phyloP scores from a whole-genome alignment of 345 rosid genomes.

The Eucalyptus sp. region DNA sequence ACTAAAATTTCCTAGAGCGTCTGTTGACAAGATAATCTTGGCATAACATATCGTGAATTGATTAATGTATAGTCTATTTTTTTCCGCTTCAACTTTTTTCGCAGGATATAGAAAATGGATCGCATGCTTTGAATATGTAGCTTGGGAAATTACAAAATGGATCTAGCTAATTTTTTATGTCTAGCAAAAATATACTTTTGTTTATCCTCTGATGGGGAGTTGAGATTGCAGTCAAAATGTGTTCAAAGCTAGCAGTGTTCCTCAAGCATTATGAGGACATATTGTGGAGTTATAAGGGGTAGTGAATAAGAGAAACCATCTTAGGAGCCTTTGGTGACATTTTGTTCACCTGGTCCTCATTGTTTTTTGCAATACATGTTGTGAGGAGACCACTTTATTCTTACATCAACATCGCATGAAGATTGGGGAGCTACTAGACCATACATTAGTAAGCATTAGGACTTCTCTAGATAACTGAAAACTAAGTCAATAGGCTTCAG shows the following conservation, averaged over 20 bases:
- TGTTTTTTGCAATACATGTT: background rate
- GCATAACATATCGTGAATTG: no score
- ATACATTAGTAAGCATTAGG: background rate
- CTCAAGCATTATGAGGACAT: background rate
- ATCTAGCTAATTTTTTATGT: background rate
- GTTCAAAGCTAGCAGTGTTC: background rate
- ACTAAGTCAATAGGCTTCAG: background rate
- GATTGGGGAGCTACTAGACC: background rate
- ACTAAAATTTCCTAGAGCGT: no score
- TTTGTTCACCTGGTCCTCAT: background rate
- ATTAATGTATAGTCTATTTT: no score
- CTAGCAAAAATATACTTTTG: background rate
- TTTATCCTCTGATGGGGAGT: background rate
- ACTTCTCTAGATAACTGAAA: background rate
- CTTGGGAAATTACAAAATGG: background rate
- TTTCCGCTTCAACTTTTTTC: no score
- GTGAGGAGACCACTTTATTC: background rate
- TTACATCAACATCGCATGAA: background rate
- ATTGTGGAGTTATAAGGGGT: background rate
- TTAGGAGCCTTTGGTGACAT: background rate
- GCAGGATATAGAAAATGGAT: no score
- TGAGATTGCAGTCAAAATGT: background rate
- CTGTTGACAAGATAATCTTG: no score
- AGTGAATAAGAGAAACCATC: background rate
- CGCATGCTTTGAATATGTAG: background rate